Evolutionary conservation across 495 filamentous ascomycete genomes (phyloP).

Genomic region (Arthonia radiata): DNA sequence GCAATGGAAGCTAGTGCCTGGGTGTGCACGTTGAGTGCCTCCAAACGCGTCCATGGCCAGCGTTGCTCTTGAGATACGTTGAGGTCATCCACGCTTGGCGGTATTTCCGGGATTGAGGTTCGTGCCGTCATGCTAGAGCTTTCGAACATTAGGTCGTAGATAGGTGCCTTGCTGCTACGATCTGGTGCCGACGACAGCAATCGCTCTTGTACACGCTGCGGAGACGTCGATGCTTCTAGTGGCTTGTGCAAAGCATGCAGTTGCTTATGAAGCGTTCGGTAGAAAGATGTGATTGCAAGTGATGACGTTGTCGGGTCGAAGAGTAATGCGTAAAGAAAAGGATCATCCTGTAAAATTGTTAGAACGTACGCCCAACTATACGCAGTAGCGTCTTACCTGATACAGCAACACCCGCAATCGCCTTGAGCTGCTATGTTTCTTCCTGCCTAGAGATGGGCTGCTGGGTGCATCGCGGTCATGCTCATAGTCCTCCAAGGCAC

Average conservation of each 20-base stretch:
- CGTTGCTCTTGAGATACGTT: constrained; percentile 1
- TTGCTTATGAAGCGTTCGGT: constrained; percentile 60
- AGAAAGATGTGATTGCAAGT: constrained; percentile 43
- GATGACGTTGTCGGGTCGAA: constrained; percentile 47
- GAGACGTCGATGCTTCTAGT: constrained; percentile 39
- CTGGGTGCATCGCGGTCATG: too few relatives aligned
- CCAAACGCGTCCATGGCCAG: constrained; percentile 42
- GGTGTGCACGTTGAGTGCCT: constrained; percentile 76
- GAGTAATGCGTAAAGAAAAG: constrained; percentile 79
- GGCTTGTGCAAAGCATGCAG: constrained; percentile 53
- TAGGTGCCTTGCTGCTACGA: constrained; percentile 17
- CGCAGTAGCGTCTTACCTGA: too few relatives aligned
- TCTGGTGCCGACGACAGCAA: constrained; percentile 10
- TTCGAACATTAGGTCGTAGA: constrained; percentile 77
- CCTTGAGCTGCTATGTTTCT: too few relatives aligned
- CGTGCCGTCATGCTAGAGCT: constrained; percentile 48
- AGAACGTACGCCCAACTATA: too few relatives aligned
- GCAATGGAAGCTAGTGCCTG: constrained; percentile 56
- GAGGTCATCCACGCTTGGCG: constrained; percentile 15
- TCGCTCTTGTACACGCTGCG: constrained; percentile 15
- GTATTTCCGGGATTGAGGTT: constrained; percentile 78
- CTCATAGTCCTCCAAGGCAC: too few relatives aligned
- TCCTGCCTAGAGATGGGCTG: too few relatives aligned
- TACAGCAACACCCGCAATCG: too few relatives aligned
- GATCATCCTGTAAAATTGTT: constrained; percentile 25